A percentile compares a stretch with the other conserved stretches of the same genome.
Conservation (phyloP, 495 filamentous ascomycete genomes). For the Neurospora sp. region DNA sequence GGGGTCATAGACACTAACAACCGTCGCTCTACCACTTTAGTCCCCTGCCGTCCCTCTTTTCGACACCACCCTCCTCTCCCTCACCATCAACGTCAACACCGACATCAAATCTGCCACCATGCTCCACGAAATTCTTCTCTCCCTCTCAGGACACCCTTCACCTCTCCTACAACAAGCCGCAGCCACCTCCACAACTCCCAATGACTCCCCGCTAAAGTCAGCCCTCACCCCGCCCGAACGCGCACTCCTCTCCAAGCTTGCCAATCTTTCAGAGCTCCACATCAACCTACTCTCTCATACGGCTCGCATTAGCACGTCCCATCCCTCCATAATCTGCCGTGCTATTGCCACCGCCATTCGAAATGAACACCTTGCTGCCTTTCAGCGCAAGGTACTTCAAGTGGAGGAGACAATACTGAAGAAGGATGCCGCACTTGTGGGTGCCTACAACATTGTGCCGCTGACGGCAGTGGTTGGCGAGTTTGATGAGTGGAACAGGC, state of each 20-base stretch:
- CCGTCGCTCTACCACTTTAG: not conserved
- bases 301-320: conserved; percentile 52
- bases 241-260: conserved; percentile 67
- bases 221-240: conserved; percentile 66
- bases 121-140: conserved; percentile 95
- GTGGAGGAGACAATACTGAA: conserved; percentile 71
- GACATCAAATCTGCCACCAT: conserved; percentile 35
- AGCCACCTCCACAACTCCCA: conserved; percentile 20
- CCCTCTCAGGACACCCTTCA: conserved; percentile 86
- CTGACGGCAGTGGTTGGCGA: conserved; percentile 72
- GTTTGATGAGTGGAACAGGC: conserved; percentile 74
- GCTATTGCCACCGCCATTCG: conserved; percentile 75
- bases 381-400: conserved; percentile 72
- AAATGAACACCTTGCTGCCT: conserved; percentile 61
- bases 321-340: conserved; percentile 71
- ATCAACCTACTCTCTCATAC: conserved; percentile 53
- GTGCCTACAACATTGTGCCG: conserved; percentile 86
- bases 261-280: conserved; percentile 66
- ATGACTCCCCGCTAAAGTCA: conserved; percentile 25
- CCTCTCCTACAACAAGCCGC: conserved; percentile 54
- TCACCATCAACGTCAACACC: conserved; percentile 3
- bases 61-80: not conserved
- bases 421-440: conserved; percentile 62
- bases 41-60: not conserved
- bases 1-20: not conserved